These are phyloP conservation scores for Panaeolus papilionaceus DNA, from an alignment of 768 basidiomycete species.

Conservation along the genomic window DNA sequence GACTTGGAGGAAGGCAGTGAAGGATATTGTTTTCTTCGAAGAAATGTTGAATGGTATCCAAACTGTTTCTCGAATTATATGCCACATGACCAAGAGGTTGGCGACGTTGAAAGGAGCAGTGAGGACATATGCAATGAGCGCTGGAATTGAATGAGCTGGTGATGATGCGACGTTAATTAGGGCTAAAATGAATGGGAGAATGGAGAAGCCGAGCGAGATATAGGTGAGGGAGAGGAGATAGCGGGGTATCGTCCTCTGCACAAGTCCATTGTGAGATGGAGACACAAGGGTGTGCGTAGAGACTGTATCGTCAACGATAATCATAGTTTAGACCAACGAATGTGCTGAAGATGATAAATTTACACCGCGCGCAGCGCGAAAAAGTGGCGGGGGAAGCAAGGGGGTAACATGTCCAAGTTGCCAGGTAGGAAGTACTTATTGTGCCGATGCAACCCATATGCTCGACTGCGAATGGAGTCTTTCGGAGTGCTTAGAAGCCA, in stretches of 20 bases:
- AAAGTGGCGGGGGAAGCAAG: background rate
- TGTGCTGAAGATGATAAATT: background rate
- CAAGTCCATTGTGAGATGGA: constrained; percentile 6
- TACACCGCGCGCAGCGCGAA: background rate
- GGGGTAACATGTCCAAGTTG: too few species aligned
- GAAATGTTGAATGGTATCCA: background rate
- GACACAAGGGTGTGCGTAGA: constrained; percentile 23
- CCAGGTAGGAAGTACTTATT: too few species aligned
- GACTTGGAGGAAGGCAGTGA: background rate
- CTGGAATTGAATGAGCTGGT: constrained; percentile 21
- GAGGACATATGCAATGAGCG: constrained; percentile 22
- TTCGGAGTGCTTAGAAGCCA: too few species aligned
- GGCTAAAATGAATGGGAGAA: constrained; percentile 22
- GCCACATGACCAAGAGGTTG: constrained; percentile 23
- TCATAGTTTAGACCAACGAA: constrained; percentile 2
- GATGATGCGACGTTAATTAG: constrained; percentile 22
- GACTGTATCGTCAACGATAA: constrained; percentile 23
- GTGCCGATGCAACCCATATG: too few species aligned
- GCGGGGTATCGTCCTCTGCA: constrained; percentile 17
- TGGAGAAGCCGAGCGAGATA: constrained; percentile 20
- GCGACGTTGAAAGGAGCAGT: constrained; percentile 25
- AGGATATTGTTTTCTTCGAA: background rate
- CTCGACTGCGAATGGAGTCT: too few species aligned
- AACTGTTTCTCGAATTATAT: constrained; percentile 10
- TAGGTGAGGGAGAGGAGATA: constrained; percentile 23